phyloP scores from a whole-genome alignment of 225 moss, liverwort and hornwort species.

The Physcomitrellopsis africana region DNA sequence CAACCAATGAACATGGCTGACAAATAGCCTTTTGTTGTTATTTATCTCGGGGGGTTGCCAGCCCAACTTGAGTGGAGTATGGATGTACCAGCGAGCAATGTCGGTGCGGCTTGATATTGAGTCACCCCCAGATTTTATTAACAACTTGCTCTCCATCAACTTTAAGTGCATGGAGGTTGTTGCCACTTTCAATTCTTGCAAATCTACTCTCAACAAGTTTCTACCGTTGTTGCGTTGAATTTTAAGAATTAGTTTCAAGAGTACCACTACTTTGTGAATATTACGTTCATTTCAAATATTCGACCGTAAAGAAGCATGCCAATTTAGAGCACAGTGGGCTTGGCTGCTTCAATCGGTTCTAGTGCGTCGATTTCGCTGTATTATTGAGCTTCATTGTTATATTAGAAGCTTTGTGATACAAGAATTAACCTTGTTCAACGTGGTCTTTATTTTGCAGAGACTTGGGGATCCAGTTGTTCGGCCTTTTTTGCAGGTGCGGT shows the following conservation, averaged over 20 bases:
- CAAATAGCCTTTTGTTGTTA: slow-evolving; percentile 17
- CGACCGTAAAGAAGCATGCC: neutral
- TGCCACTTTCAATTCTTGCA: neutral
- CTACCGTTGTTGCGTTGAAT: neutral
- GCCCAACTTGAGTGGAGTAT: slow-evolving; percentile 97
- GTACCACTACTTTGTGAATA: neutral
- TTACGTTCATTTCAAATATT: neutral
- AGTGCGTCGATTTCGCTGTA: neutral
- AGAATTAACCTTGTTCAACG: neutral
- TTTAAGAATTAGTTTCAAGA: neutral
- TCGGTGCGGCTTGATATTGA: slow-evolving; percentile 76
- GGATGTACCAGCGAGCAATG: slow-evolving; percentile 97
- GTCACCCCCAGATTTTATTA: slow-evolving; percentile 82
- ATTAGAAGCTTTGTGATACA: neutral
- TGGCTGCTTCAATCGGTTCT: neutral
- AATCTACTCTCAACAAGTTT: neutral
- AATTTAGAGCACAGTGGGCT: neutral
- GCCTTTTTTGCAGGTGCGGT: slow-evolving; percentile 80
- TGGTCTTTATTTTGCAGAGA: slow-evolving; percentile 52
- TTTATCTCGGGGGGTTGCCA: slow-evolving; percentile 27
- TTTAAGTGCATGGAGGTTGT: slow-evolving; percentile 87
- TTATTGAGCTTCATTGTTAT: neutral
- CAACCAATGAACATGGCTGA: slow-evolving; percentile 11
- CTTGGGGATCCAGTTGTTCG: slow-evolving; percentile 88
- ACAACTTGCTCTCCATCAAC: slow-evolving; percentile 85